Percentiles rank a stretch among this genome's conserved stretches.
These are phyloP conservation scores for Candida vaughaniae DNA, from an alignment of 805 yeast genomes.

Conservation along the genomic window DNA sequence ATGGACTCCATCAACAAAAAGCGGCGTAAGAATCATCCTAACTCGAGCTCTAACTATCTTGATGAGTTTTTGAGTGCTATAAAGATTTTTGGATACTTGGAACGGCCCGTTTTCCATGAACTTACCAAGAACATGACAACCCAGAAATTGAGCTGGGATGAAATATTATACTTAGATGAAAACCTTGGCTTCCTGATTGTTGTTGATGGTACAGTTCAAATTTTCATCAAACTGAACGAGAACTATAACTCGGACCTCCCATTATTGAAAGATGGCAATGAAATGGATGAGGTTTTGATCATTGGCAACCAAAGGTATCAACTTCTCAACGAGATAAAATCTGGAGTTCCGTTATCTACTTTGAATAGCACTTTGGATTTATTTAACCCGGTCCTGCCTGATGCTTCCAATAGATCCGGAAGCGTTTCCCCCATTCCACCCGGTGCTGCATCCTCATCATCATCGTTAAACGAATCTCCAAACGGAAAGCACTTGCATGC, in stretches of 20 bases:
- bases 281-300: conserved; percentile 40
- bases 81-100: conserved; percentile 90
- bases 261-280: conserved; percentile 26
- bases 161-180: conserved; percentile 69
- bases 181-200: conserved; percentile 86
- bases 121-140: conserved; percentile 90
- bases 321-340: conserved; percentile 72
- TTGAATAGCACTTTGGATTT: conserved; percentile 75
- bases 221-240: conserved; percentile 55
- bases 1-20: conserved; percentile 18
- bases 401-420: background rate
- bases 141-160: conserved; percentile 74
- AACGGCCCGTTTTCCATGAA: conserved; percentile 87
- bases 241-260: conserved; percentile 12
- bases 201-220: conserved; percentile 86
- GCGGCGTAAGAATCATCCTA: conserved; percentile 26
- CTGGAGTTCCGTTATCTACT: conserved; percentile 84
- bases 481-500: background rate
- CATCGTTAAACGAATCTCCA: conserved; percentile 10
- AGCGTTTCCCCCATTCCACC: background rate
- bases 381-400: conserved; percentile 36
- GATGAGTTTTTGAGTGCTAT: conserved; percentile 91
- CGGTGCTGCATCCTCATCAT: conserved; percentile 9
- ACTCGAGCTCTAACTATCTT: conserved; percentile 62
- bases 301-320: conserved; percentile 67